These are phyloP conservation scores for Amylocystis lapponica DNA, from an alignment of 768 basidiomycete genomes.

Conservation along the genomic window DNA sequence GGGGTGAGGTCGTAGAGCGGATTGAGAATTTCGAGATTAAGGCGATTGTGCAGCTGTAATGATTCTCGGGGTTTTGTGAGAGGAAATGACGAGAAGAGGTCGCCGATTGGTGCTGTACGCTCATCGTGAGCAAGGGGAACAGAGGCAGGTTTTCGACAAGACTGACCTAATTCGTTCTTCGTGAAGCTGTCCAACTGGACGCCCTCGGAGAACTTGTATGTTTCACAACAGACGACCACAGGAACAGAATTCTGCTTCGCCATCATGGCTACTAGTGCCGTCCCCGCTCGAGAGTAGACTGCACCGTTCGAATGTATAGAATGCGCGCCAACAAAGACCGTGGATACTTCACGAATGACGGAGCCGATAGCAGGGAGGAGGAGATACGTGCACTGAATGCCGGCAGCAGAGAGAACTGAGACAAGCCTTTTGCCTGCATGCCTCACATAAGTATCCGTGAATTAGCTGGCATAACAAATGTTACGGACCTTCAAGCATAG, in stretches of 20 bases:
- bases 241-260: constrained; percentile 85
- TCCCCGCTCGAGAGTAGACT: constrained; percentile 90
- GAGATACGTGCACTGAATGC: constrained; percentile 85
- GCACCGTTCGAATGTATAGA: constrained; percentile 93
- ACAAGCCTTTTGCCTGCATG: constrained; percentile 72
- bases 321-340: constrained; percentile 88
- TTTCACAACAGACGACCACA: constrained; percentile 96
- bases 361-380: constrained; percentile 83
- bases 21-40: constrained; percentile 72
- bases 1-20: constrained; percentile 95
- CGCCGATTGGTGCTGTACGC: constrained; percentile 24
- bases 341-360: constrained; percentile 74
- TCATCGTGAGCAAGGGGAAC: background rate
- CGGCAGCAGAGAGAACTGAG: constrained; percentile 56
- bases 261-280: constrained; percentile 95
- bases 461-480: background rate
- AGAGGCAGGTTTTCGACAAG: background rate
- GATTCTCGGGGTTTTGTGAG: constrained; percentile 27
- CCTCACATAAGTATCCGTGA: background rate
- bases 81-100: constrained; percentile 28
- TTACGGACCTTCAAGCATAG: constrained; percentile 76
- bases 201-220: constrained; percentile 94
- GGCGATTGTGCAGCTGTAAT: constrained; percentile 25
- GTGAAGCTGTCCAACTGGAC: constrained; percentile 92
- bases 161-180: constrained; percentile 89